phyloP scores from a whole-genome alignment of 805 yeast genomes.

The Metschnikowia borealis region DNA sequence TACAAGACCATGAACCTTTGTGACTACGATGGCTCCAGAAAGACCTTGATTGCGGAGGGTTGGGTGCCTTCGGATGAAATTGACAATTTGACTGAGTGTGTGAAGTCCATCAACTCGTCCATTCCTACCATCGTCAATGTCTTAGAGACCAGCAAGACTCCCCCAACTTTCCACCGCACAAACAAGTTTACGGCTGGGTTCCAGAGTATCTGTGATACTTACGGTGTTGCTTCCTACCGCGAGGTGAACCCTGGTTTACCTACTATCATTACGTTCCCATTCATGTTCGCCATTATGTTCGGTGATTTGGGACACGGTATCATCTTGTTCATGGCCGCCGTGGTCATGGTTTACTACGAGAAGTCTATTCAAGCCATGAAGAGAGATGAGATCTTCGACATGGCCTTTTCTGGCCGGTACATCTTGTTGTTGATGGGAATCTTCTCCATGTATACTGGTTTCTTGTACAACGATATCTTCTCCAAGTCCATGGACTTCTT shows the following conservation, averaged over 20 bases:
- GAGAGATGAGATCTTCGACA: conserved; percentile 91
- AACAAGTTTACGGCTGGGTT: conserved; percentile 92
- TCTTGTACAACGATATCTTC: conserved; percentile 89
- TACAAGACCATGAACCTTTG: conserved; percentile 74
- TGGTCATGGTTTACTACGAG: conserved; percentile 70
- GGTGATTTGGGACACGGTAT: conserved; percentile 98
- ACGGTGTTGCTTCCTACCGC: conserved; percentile 88
- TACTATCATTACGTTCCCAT: conserved; percentile 92
- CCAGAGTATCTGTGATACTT: conserved; percentile 92
- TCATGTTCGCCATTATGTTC: conserved; percentile 98
- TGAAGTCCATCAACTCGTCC: conserved; percentile 59
- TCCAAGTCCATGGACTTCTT: conserved; percentile 88
- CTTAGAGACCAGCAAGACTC: conserved; percentile 74
- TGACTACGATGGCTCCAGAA: conserved; percentile 78
- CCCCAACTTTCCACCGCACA: conserved; percentile 94
- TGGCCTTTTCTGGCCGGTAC: conserved; percentile 94
- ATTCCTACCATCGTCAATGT: conserved; percentile 51
- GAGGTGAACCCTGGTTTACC: conserved; percentile 97
- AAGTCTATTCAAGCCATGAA: conserved; percentile 60
- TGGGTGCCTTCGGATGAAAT: conserved; percentile 89
- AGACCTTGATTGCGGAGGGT: conserved; percentile 90
- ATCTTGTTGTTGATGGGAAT: conserved; percentile 87
- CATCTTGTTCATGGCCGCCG: conserved; percentile 70
- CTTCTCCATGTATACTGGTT: conserved; percentile 93
- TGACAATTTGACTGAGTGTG: conserved; percentile 56